phyloP scores from a whole-genome alignment of 495 filamentous ascomycete species.

The Aspergillus olivimuriae region DNA sequence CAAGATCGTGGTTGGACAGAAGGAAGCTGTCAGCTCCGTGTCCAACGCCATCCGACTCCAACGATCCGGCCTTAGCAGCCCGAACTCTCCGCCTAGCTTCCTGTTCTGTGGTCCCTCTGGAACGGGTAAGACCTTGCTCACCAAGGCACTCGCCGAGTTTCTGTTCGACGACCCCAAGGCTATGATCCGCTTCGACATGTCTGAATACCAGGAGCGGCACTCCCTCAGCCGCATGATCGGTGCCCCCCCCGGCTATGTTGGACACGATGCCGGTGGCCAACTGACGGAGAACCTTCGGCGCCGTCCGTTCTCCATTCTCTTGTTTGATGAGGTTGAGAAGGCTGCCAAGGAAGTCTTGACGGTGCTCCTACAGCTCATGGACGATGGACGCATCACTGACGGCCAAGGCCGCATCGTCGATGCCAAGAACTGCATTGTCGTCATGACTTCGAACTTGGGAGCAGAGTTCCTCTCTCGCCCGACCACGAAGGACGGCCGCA shows the following conservation, averaged over 20 bases:
- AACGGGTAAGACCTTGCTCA: conserved; percentile 94
- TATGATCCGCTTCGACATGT: conserved; percentile 99
- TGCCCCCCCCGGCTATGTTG: conserved; percentile 93
- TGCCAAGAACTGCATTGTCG: conserved; percentile 95
- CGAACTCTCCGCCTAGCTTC: conserved; percentile 95
- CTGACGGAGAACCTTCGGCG: conserved; percentile 90
- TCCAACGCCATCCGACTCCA: conserved; percentile 94
- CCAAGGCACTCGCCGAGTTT: conserved; percentile 95
- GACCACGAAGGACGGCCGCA: conserved; percentile 68
- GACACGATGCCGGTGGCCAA: conserved; percentile 92
- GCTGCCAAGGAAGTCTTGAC: conserved; percentile 96
- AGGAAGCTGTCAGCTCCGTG: conserved; percentile 88
- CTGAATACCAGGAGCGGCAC: conserved; percentile 97
- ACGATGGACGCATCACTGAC: conserved; percentile 97
- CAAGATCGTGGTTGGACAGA: conserved; percentile 85
- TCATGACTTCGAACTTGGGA: conserved; percentile 97
- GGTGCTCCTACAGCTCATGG: conserved; percentile 95
- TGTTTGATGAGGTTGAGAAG: conserved; percentile 98
- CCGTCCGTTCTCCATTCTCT: conserved; percentile 91
- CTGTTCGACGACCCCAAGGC: conserved; percentile 95
- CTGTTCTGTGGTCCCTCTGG: conserved; percentile 97
- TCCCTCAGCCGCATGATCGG: conserved; percentile 96
- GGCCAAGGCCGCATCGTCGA: conserved; percentile 93
- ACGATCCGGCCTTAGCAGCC: conserved; percentile 86
- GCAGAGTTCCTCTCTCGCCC: conserved; percentile 86